phyloP scores from a whole-genome alignment of 495 filamentous ascomycete genomes.

The Barbatosphaeria neglecta region DNA sequence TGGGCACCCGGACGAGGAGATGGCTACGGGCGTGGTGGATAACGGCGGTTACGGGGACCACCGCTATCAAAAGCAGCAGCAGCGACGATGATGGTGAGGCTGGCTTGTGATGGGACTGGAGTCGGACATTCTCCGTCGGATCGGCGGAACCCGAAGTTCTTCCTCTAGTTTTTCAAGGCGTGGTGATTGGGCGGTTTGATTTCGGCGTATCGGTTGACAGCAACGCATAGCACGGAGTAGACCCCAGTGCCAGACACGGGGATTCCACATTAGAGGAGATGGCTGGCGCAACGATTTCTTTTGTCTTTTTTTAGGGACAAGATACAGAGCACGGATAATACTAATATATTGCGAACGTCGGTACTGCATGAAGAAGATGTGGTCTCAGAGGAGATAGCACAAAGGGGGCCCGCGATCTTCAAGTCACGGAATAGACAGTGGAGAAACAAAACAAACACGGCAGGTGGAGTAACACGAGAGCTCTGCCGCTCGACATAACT shows the following conservation, averaged over 20 bases:
- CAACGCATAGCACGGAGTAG: no score
- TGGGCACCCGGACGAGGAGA: slow-evolving; percentile 1
- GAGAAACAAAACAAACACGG: no score
- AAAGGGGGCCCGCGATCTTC: no score
- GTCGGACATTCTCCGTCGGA: no score
- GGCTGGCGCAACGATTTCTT: background rate
- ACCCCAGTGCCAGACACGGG: no score
- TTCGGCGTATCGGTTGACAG: background rate
- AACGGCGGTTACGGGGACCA: background rate
- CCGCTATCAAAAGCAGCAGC: background rate
- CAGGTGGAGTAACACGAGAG: no score
- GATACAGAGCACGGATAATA: background rate
- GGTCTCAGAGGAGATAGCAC: no score
- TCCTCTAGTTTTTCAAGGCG: background rate
- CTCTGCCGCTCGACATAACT: no score
- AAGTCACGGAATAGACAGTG: no score
- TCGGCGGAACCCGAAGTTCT: no score
- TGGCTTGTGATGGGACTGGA: background rate
- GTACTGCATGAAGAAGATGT: no score
- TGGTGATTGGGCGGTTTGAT: background rate
- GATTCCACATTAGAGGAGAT: background rate
- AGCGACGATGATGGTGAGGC: background rate
- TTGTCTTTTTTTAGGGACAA: background rate
- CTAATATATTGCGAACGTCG: background rate
- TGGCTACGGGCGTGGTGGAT: background rate